phyloP scores from a whole-genome alignment of 2,329 filamentous ascomycete species.

The Penicillium sp. region DNA sequence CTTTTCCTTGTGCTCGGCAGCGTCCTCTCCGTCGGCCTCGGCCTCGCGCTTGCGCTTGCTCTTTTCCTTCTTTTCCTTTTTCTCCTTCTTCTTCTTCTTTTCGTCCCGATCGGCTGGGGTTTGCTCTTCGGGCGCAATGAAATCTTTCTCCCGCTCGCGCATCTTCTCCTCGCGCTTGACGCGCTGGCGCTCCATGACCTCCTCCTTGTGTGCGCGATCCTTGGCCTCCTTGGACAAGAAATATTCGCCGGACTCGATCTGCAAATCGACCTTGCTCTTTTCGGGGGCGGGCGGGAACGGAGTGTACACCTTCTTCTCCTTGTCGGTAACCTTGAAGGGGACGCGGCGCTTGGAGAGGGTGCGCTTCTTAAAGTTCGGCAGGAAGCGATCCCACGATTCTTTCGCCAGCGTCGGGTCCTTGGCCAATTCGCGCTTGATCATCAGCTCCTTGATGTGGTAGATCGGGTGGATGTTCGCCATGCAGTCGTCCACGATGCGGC shows the following conservation, averaged over 20 bases:
- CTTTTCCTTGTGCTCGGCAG: constrained; percentile 61
- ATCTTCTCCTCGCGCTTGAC: constrained; percentile 86
- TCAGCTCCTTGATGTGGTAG: constrained; percentile 92
- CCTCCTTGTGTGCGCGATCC: constrained; percentile 76
- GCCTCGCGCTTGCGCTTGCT: constrained; percentile 45
- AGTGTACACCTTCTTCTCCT: constrained; percentile 91
- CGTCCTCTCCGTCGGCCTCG: constrained; percentile 36
- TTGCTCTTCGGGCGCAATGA: constrained; percentile 80
- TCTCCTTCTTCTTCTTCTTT: constrained; percentile 54
- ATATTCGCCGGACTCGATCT: constrained; percentile 98
- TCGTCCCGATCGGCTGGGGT: constrained; percentile 57
- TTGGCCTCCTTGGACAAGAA: constrained; percentile 93
- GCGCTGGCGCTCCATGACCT: constrained; percentile 80
- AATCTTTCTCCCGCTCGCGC: constrained; percentile 81
- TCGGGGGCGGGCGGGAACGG: constrained; percentile 95
- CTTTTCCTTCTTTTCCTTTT: constrained; percentile 48
- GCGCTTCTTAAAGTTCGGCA: constrained; percentile 96
- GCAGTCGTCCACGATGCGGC: constrained; percentile 87
- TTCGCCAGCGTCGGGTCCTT: constrained; percentile 84
- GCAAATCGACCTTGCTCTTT: constrained; percentile 97
- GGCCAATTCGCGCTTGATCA: constrained; percentile 89
- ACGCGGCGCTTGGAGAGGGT: constrained; percentile 80
- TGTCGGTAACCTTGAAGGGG: constrained; percentile 86
- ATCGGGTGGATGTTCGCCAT: constrained; percentile 92
- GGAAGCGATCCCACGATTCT: constrained; percentile 93